Conservation (phyloP, 768 basidiomycete genomes). For the Mycena kentingensis region DNA sequence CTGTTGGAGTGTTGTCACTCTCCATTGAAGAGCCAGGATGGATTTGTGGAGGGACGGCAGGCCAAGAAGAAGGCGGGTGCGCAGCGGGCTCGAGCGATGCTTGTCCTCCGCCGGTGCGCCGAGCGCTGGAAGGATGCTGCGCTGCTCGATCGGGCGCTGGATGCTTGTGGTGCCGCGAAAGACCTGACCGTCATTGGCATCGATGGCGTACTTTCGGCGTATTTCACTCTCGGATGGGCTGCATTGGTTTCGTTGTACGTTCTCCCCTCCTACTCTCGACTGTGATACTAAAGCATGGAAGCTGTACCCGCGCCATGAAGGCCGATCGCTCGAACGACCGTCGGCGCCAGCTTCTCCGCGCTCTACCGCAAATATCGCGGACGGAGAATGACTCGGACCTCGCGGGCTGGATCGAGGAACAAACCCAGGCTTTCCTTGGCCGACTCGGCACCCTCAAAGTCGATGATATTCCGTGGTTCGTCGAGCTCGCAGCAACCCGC, state of each 20-base stretch:
- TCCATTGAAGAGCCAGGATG: background rate
- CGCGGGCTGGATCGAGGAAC: conserved; percentile 10
- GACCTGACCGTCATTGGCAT: too few relatives aligned
- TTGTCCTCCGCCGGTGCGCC: too few relatives aligned
- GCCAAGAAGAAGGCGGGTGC: conserved; percentile 11
- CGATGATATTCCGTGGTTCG: conserved; percentile 19
- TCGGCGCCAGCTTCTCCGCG: conserved; percentile 9
- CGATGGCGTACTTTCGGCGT: too few relatives aligned
- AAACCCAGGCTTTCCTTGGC: conserved; percentile 12
- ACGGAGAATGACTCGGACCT: conserved; percentile 19
- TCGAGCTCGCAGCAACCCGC: conserved; percentile 10
- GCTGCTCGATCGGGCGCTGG: too few relatives aligned
- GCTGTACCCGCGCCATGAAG: conserved; percentile 8
- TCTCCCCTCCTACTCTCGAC: background rate
- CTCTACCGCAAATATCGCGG: conserved; percentile 9
- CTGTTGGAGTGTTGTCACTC: background rate
- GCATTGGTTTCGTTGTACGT: conserved; percentile 18
- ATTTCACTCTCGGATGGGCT: conserved; percentile 23
- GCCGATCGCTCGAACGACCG: conserved; percentile 15
- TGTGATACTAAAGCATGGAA: background rate
- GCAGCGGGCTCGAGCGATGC: too few relatives aligned
- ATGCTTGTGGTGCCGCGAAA: too few relatives aligned
- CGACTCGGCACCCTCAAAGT: conserved; percentile 12
- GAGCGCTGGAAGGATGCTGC: too few relatives aligned
- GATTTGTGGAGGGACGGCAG: background rate